Percentiles rank a stretch among this genome's conserved stretches.
These are phyloP conservation scores for Exophiala phaeomuriformis DNA, from an alignment of 2,329 filamentous ascomycete genomes.

Conservation along the genomic window DNA sequence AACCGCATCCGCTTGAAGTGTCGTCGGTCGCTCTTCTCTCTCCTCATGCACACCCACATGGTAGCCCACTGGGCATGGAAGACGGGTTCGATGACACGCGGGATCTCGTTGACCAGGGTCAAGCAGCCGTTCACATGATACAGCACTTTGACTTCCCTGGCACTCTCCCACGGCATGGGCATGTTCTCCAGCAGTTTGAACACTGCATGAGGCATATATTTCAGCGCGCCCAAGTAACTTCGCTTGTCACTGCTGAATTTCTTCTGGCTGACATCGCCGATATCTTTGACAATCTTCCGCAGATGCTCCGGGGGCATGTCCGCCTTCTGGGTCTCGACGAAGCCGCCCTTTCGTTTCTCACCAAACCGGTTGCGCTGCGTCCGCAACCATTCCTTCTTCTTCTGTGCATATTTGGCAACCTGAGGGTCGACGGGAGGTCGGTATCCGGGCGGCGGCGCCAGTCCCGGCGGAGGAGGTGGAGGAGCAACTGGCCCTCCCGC, in stretches of 20 bases:
- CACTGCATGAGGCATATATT: constrained; percentile 99
- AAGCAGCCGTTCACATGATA: constrained; percentile 98
- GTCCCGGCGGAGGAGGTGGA: constrained; percentile 45
- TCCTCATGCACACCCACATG: constrained; percentile 98
- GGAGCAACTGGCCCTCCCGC: constrained; percentile 30
- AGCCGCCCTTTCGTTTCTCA: constrained; percentile 93
- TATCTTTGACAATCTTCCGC: constrained; percentile 96
- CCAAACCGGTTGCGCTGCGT: constrained; percentile 86
- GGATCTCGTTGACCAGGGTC: constrained; percentile 93
- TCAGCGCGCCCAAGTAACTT: constrained; percentile 91
- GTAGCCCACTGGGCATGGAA: constrained; percentile 99
- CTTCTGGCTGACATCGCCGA: constrained; percentile 98
- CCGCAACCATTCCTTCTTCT: constrained; percentile 98
- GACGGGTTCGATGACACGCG: constrained; percentile 92
- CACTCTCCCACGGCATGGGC: constrained; percentile 99
- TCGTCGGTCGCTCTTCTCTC: constrained; percentile 91
- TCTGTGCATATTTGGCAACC: constrained; percentile 90
- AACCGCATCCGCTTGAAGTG: constrained; percentile 99
- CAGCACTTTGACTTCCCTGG: constrained; percentile 91
- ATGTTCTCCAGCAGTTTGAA: constrained; percentile 97
- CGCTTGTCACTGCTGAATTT: constrained; percentile 98
- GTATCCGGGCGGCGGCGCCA: constrained; percentile 75
- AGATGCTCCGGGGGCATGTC: constrained; percentile 98
- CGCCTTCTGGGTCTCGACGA: constrained; percentile 95
- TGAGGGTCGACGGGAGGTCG: constrained; percentile 73